phyloP scores from a whole-genome alignment of 2,329 filamentous ascomycete species.

The Arachnopeziza araneosa region DNA sequence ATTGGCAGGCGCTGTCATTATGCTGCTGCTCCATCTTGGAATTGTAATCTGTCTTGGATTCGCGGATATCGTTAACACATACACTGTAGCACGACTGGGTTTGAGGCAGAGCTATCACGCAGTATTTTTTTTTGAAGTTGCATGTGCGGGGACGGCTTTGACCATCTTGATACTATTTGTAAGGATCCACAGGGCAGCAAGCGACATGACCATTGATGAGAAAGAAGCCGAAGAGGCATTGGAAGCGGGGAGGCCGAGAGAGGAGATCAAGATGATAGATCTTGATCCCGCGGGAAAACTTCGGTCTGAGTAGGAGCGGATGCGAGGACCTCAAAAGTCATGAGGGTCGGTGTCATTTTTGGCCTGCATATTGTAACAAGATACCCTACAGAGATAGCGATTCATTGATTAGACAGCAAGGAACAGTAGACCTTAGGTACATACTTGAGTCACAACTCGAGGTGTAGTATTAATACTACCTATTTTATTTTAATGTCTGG shows the following conservation, averaged over 20 bases:
- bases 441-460: not conserved
- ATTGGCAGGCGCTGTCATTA: conserved; percentile 65
- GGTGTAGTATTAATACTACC: not conserved
- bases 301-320: not conserved
- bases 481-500: not conserved
- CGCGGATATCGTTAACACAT: conserved; percentile 57
- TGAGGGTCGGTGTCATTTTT: not conserved
- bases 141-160: conserved; percentile 46
- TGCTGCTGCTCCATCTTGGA: conserved; percentile 64
- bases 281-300: not conserved
- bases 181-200: conserved; percentile 47
- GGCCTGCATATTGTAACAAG: not conserved
- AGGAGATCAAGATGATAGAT: too few relatives aligned
- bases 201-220: conserved; percentile 53
- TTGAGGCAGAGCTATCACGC: conserved; percentile 52
- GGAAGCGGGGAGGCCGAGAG: not conserved
- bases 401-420: too few relatives aligned
- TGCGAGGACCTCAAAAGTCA: not conserved
- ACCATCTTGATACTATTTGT: conserved; percentile 46
- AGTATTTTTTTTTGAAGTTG: conserved; percentile 62
- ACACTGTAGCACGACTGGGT: conserved; percentile 32
- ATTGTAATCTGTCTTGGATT: conserved; percentile 68
- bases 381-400: too few relatives aligned
- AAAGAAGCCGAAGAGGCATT: conserved; percentile 25
- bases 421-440: too few relatives aligned